Conservation (phyloP, 2,329 filamentous ascomycete genomes). For the Aspergillus piperis region DNA sequence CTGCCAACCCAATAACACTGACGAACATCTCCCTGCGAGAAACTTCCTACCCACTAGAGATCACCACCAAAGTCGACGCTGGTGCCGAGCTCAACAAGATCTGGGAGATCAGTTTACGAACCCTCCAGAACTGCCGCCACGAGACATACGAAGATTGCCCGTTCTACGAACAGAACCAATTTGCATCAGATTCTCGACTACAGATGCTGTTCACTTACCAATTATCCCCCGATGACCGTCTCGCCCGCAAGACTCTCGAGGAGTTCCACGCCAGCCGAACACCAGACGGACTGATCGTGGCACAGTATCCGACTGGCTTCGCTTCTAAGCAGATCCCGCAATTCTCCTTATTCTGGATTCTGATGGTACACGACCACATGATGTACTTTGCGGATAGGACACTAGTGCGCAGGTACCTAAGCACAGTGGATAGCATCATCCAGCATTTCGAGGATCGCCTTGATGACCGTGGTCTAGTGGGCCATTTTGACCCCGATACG, state of each 20-base stretch:
- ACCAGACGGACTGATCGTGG: slow-evolving; percentile 6
- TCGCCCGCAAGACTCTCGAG: slow-evolving; percentile 9
- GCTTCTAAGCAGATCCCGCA: not conserved
- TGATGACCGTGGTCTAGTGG: not conserved
- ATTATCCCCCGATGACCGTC: slow-evolving; percentile 9
- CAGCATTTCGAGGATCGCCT: slow-evolving; percentile 2
- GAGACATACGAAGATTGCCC: slow-evolving; percentile 17
- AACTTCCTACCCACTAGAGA: not conserved
- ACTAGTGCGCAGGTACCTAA: not conserved
- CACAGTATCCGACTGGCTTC: slow-evolving; percentile 8
- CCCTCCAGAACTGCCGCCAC: slow-evolving; percentile 13
- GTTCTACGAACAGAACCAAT: slow-evolving; percentile 18
- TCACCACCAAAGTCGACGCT: not conserved
- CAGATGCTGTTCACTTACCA: slow-evolving; percentile 15
- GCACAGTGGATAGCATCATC: slow-evolving; percentile 9
- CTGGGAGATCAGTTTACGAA: slow-evolving; percentile 11
- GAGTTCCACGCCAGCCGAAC: slow-evolving; percentile 12
- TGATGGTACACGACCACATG: slow-evolving; percentile 12
- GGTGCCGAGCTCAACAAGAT: not conserved
- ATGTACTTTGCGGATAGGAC: not conserved
- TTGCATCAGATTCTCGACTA: slow-evolving; percentile 10
- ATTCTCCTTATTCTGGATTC: slow-evolving; percentile 12
- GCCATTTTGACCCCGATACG: not conserved
- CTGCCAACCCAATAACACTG: not conserved
- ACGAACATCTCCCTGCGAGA: not conserved